Conservation (phyloP, 148 eudicot genomes). For the Chenopodium album region DNA sequence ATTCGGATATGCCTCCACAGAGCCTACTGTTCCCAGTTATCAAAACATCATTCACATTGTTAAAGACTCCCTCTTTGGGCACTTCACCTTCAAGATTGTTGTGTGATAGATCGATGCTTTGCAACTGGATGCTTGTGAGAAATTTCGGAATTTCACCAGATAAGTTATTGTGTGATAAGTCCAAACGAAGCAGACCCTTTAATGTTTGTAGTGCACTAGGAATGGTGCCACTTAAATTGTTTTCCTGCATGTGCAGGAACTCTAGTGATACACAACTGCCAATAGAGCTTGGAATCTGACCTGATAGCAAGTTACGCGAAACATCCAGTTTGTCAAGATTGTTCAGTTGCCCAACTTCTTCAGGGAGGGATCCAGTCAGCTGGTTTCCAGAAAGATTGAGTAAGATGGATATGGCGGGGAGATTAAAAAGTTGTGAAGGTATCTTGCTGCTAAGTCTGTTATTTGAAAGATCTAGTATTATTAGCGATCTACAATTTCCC, state of each 20-base stretch:
- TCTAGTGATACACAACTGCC: slow-evolving; percentile 20
- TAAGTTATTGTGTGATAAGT: no score
- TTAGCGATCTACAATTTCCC: slow-evolving; percentile 27
- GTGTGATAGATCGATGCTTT: no score
- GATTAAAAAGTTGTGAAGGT: no score
- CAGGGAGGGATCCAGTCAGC: slow-evolving; percentile 26
- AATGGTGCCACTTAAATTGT: slow-evolving; percentile 30
- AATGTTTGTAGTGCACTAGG: not conserved
- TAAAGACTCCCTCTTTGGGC: slow-evolving; percentile 35
- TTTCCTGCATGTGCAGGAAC: slow-evolving; percentile 14
- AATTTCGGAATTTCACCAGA: no score
- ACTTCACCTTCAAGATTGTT: slow-evolving; percentile 27
- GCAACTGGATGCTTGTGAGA: no score
- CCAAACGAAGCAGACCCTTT: not conserved
- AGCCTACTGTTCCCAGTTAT: slow-evolving; percentile 35
- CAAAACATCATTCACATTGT: slow-evolving; percentile 28
- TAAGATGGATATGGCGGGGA: no score
- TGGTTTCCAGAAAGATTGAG: no score
- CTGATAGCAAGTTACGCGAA: slow-evolving; percentile 27
- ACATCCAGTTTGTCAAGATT: slow-evolving; percentile 24
- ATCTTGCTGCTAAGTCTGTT: no score
- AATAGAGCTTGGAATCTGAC: slow-evolving; percentile 33
- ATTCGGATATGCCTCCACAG: slow-evolving; percentile 36
- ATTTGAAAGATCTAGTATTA: no score
- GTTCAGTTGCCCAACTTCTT: slow-evolving; percentile 24